phyloP scores from a whole-genome alignment of 495 filamentous ascomycete species.

The Geopyxis carbonaria region DNA sequence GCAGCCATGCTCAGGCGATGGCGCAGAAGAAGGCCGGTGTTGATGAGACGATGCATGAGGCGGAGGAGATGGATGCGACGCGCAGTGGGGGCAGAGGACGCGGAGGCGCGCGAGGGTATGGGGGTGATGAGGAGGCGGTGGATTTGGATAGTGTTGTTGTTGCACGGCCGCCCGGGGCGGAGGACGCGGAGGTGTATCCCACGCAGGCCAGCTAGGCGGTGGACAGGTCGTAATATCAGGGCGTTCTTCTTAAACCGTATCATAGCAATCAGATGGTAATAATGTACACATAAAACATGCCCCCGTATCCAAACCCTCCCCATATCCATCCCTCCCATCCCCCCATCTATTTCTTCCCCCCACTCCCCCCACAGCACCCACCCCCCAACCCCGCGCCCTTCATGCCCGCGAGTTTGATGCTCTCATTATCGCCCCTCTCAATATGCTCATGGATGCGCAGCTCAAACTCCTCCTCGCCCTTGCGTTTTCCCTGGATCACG shows the following conservation, averaged over 20 bases:
- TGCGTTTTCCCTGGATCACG: slow-evolving; percentile 63
- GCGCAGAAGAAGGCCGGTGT: too few relatives aligned
- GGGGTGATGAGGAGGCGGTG: slow-evolving; percentile 19
- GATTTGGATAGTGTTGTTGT: slow-evolving; percentile 28
- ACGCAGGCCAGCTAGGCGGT: slow-evolving; percentile 12
- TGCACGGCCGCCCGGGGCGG: slow-evolving; percentile 68
- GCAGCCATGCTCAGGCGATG: slow-evolving; percentile 16
- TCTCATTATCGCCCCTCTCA: slow-evolving; percentile 83
- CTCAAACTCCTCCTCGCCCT: slow-evolving; percentile 42
- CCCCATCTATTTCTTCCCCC: background rate
- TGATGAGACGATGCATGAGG: slow-evolving; percentile 32
- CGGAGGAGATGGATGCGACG: slow-evolving; percentile 35
- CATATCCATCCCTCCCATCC: background rate
- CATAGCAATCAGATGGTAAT: background rate
- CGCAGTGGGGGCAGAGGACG: slow-evolving; percentile 5
- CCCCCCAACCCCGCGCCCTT: background rate
- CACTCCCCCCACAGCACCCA: slow-evolving; percentile 5
- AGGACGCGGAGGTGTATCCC: slow-evolving; percentile 36
- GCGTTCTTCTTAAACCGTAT: background rate
- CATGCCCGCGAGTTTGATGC: slow-evolving; percentile 42
- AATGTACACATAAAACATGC: background rate
- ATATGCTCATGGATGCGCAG: slow-evolving; percentile 78
- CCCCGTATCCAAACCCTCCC: background rate
- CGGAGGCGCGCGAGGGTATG: slow-evolving; percentile 28
- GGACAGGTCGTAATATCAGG: background rate